A percentile compares a stretch with the other conserved stretches of the same genome.
Conservation (phyloP, 2,329 filamentous ascomycete genomes). For the Colletotrichum lindemuthianum region DNA sequence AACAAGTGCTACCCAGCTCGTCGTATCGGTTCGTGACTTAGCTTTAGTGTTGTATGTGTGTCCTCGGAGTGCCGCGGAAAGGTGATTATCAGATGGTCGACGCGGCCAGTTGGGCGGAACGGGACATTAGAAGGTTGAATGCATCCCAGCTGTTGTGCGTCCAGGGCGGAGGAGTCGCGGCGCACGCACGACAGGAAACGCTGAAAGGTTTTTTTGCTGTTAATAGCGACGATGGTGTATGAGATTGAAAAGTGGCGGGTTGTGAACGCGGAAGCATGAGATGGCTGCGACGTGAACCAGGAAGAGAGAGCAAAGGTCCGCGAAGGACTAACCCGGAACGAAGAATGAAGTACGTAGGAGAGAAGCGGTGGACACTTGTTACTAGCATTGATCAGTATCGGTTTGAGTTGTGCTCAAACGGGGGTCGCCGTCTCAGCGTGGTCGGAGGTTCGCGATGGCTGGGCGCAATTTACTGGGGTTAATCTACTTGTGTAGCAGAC, state of each 20-base stretch:
- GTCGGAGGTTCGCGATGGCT: conserved; percentile 32
- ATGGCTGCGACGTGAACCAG: not conserved
- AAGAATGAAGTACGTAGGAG: not conserved
- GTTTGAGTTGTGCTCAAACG: conserved; percentile 36
- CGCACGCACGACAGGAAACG: not conserved
- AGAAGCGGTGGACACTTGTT: conserved; percentile 14
- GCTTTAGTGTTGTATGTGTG: too few relatives aligned
- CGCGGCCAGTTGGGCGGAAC: too few relatives aligned
- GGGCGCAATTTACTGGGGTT: not conserved
- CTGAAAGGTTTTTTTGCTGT: not conserved
- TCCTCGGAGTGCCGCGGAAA: too few relatives aligned
- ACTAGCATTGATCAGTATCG: conserved; percentile 35
- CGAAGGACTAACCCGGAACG: not conserved
- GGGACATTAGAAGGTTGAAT: too few relatives aligned
- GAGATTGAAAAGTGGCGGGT: conserved; percentile 1
- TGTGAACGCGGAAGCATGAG: not conserved
- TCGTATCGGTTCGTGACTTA: too few relatives aligned
- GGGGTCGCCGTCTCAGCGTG: conserved; percentile 33
- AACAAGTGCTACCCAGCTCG: too few relatives aligned
- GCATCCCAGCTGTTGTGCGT: too few relatives aligned
- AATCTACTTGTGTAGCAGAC: not conserved
- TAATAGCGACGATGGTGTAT: conserved; percentile 13
- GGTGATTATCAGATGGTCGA: too few relatives aligned
- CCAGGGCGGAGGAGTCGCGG: too few relatives aligned
- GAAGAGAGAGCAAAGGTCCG: not conserved